Base-by-base conservation (phyloP, 2,329 filamentous ascomycete genomes). In the Aspergillus ibericus region DNA sequence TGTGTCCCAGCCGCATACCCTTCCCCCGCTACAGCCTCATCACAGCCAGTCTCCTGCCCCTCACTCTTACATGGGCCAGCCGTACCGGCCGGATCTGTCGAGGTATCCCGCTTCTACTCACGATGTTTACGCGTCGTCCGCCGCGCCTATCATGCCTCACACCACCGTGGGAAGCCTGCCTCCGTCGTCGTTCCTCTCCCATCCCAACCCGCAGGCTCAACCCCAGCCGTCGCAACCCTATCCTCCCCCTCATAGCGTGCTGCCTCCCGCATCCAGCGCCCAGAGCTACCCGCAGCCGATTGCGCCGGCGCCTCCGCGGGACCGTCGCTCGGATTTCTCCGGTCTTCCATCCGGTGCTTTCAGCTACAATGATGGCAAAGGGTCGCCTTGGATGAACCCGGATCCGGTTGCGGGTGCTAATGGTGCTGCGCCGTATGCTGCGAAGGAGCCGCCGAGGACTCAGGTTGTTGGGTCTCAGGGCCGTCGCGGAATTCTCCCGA, bases 401-500 rank as follows among this genome's bases (percentile, higher is more conserved):
- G 76, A 79, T 50, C 68, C 65, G 7, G 72, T 79, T 61, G 73
- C 77, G 12, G 70, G 70, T 52, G 73, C 72, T 49, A 74, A 77
- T 40, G 72, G 75, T 54, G 66, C 71, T 54, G 70, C 72, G 29
- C 69, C 72, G 5, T 75, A 77, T 56, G 70, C 72, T 48, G 70
- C 75, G 27, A 79, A 78, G 65, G 77, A 80, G 57, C 72, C 74
- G 10, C 77, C 77, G 49, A 73, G 77, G 15, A 95, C 92, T 32
- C 93, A 97, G 72, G 93, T 97, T 50, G 93, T 98, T 55, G 93
- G 93, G 55, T 96, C 93, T 25, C 93, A 98, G 79, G 93, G 93
- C 59, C 88, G 93, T 63, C 86, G 93, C 66, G 93, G 93, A 50
- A 96, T 97, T 38, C 79, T 98, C 62, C 93, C 93, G 15, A 96